These are phyloP conservation scores for Solanum medicagineum DNA, from an alignment of 257 asterid species.

Conservation along the genomic window DNA sequence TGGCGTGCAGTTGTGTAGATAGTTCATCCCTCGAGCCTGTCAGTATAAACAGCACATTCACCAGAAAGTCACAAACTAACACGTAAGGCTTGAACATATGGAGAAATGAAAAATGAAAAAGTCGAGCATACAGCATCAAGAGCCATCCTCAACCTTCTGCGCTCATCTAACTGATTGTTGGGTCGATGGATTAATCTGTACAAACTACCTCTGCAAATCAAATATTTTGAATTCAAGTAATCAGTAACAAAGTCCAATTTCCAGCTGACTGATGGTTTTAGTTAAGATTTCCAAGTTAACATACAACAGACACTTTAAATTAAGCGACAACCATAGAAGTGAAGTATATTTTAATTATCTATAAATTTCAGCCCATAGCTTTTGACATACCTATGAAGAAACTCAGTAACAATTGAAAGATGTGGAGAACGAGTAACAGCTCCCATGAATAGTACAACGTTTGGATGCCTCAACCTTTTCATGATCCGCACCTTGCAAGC, in stretches of 20 bases:
- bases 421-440: slow-evolving; percentile 94
- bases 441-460: slow-evolving; percentile 96
- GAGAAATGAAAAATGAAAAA: slow-evolving; percentile 1
- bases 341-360: background rate
- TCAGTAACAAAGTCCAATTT: background rate
- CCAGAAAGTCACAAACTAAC: slow-evolving; percentile 4
- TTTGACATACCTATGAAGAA: slow-evolving; percentile 77
- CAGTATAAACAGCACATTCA: background rate
- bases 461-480: slow-evolving; percentile 88
- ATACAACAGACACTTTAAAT: background rate
- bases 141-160: slow-evolving; percentile 89
- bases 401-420: slow-evolving; percentile 88
- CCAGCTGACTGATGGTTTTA: background rate
- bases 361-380: background rate
- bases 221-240: slow-evolving; percentile 5
- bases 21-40: slow-evolving; percentile 98
- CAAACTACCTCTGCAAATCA: slow-evolving; percentile 79
- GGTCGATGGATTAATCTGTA: slow-evolving; percentile 89
- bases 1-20: slow-evolving; percentile 84
- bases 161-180: slow-evolving; percentile 83
- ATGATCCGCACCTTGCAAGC: slow-evolving; percentile 68
- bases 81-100: background rate
- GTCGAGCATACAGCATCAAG: slow-evolving; percentile 76
- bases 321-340: background rate
- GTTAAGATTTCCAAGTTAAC: background rate